These are phyloP conservation scores for Acanthamoeba lenticulata DNA, from an alignment of 208 protist species.

Conservation along the genomic window DNA sequence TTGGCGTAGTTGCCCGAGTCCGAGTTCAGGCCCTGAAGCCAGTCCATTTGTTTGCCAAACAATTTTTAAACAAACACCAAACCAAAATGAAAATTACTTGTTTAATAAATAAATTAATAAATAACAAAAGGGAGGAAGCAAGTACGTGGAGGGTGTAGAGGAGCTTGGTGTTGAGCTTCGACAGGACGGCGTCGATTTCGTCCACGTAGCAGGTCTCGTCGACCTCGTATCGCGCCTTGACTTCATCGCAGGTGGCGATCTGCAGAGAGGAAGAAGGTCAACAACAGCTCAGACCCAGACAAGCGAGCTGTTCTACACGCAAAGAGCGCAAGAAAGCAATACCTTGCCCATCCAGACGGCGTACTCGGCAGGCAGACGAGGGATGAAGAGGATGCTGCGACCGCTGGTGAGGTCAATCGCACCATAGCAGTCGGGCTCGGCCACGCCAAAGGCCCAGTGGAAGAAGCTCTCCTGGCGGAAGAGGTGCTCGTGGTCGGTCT, in stretches of 20 bases:
- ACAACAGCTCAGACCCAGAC: no score
- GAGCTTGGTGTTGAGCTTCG: not conserved
- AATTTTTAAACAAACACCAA: no score
- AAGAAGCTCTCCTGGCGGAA: constrained; percentile 80
- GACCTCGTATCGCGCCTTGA: not conserved
- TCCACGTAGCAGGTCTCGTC: not conserved
- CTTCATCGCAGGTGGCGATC: not conserved
- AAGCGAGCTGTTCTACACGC: not conserved
- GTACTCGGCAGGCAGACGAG: constrained; percentile 46
- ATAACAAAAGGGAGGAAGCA: not conserved
- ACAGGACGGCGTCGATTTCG: not conserved
- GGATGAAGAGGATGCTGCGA: constrained; percentile 68
- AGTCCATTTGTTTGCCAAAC: not conserved
- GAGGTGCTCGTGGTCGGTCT: constrained; percentile 73
- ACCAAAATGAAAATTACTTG: no score
- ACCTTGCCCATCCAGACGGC: constrained; percentile 73
- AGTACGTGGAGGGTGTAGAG: constrained; percentile 18
- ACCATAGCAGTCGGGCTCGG: constrained; percentile 66
- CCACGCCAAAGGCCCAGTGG: constrained; percentile 74
- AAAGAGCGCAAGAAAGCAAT: not conserved
- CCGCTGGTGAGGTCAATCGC: constrained; percentile 64
- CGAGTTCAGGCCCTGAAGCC: not conserved
- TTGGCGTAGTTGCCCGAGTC: constrained; percentile 33
- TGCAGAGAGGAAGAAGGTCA: not conserved
- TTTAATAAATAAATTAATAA: not conserved